phyloP scores from a whole-genome alignment of 805 yeast species.

The Metschnikowia aberdeeniae region DNA sequence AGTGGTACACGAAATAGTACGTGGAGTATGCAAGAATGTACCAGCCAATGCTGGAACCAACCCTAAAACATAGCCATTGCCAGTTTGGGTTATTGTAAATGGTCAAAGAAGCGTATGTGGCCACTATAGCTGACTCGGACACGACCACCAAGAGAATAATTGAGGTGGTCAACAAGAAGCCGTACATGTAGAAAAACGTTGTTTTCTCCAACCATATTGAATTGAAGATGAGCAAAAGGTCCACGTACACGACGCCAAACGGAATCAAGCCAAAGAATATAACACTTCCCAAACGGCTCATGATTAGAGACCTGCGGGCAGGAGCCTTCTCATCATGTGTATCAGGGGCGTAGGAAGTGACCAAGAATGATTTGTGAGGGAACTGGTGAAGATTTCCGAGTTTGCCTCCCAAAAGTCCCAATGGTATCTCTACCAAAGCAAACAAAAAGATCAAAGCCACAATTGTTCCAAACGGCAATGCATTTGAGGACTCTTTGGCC shows the following conservation, averaged over 20 bases:
- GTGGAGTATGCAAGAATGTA: conserved; percentile 65
- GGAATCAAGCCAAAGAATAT: conserved; percentile 68
- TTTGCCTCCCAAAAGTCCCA: conserved; percentile 70
- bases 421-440: conserved; percentile 65
- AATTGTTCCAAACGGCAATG: conserved; percentile 76
- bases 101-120: conserved; percentile 57
- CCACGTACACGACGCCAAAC: conserved; percentile 77
- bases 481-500: conserved; percentile 70
- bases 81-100: conserved; percentile 57
- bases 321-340: not conserved
- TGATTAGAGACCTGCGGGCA: conserved; percentile 19
- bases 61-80: conserved; percentile 80
- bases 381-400: conserved; percentile 39
- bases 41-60: conserved; percentile 67
- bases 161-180: conserved; percentile 64
- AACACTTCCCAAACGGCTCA: conserved; percentile 26
- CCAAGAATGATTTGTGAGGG: conserved; percentile 20
- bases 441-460: conserved; percentile 56
- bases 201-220: conserved; percentile 79
- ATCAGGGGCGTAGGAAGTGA: conserved; percentile 8
- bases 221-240: conserved; percentile 65
- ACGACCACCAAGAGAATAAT: conserved; percentile 58
- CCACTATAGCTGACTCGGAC: conserved; percentile 66
- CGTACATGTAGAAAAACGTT: conserved; percentile 74
- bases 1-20: conserved; percentile 56